phyloP scores from a whole-genome alignment of 371 early-diverging fungal species.

The Mucor racemosus region DNA sequence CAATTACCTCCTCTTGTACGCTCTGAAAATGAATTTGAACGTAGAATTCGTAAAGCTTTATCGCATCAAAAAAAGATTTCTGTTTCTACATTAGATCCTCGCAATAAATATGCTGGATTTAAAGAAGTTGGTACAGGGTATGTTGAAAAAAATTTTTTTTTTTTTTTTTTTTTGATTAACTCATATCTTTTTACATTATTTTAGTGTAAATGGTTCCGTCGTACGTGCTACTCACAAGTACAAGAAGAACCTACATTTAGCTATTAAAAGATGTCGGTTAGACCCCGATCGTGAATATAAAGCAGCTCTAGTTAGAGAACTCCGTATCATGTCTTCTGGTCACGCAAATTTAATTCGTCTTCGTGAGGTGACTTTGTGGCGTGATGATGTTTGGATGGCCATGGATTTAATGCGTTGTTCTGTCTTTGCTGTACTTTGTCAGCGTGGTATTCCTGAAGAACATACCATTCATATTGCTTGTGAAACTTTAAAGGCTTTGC shows the following conservation, averaged over 20 bases:
- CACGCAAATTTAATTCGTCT: constrained; percentile 51
- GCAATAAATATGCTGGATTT: constrained; percentile 48
- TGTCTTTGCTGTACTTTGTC: constrained; percentile 57
- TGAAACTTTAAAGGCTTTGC: constrained; percentile 73
- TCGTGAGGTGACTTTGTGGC: constrained; percentile 56
- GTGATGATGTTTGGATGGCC: constrained; percentile 61
- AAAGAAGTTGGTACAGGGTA: constrained; percentile 60
- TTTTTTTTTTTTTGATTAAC: neutral
- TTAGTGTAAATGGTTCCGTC: constrained; percentile 58
- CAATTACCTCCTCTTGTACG: constrained; percentile 49
- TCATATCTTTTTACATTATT: neutral
- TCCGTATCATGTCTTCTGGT: constrained; percentile 57
- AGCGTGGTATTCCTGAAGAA: constrained; percentile 58
- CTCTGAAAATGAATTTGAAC: constrained; percentile 53
- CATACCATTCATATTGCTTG: constrained; percentile 51
- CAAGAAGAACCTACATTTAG: constrained; percentile 51
- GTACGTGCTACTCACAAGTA: constrained; percentile 51
- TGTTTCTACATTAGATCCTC: constrained; percentile 49
- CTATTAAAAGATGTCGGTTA: constrained; percentile 56
- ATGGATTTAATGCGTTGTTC: constrained; percentile 57
- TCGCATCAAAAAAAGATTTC: constrained; percentile 35
- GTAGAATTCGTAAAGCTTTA: constrained; percentile 46
- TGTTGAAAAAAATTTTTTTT: constrained; percentile 5
- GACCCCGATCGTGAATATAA: constrained; percentile 59
- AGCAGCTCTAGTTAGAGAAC: constrained; percentile 54